phyloP scores from a whole-genome alignment of 495 filamentous ascomycete species.

The Aspergillus asperescens region DNA sequence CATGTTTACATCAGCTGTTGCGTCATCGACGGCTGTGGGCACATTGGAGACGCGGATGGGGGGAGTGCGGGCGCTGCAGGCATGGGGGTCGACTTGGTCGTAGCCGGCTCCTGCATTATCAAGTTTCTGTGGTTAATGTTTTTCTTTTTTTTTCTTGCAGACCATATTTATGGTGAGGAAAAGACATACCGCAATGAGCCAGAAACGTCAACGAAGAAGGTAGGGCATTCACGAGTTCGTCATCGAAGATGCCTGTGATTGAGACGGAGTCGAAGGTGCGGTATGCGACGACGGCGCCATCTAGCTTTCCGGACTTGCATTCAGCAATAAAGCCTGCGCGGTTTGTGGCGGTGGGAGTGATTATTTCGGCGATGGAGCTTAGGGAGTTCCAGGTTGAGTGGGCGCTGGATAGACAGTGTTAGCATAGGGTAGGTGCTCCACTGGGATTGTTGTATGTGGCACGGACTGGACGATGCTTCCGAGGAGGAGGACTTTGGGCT shows the following conservation, averaged over 20 bases:
- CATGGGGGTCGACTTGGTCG: conserved; percentile 69
- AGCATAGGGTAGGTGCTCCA: background rate
- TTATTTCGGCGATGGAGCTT: conserved; percentile 44
- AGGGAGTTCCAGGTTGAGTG: conserved; percentile 47
- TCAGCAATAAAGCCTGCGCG: conserved; percentile 68
- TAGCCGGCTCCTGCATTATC: conserved; percentile 62
- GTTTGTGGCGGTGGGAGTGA: conserved; percentile 46
- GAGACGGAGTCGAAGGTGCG: conserved; percentile 63
- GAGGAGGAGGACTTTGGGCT: conserved; percentile 52
- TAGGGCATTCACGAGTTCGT: conserved; percentile 58
- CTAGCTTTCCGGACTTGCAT: conserved; percentile 60
- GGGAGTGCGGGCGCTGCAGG: conserved; percentile 55
- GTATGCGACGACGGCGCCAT: conserved; percentile 64
- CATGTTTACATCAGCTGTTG: conserved; percentile 72
- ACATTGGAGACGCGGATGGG: conserved; percentile 70
- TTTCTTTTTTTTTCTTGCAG: too few species aligned
- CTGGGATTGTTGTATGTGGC: background rate
- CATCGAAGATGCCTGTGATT: conserved; percentile 57
- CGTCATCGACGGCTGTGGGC: conserved; percentile 74
- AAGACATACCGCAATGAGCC: conserved; percentile 46
- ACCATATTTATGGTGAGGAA: background rate
- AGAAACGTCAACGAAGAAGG: conserved; percentile 50
- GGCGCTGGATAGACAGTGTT: conserved; percentile 25
- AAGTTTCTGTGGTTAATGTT: background rate
- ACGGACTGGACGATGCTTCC: conserved; percentile 53